Percentiles rank a stretch among this genome's conserved stretches.
These are phyloP conservation scores for Primulina huaijiensis DNA, from an alignment of 257 asterid species.

Conservation along the genomic window DNA sequence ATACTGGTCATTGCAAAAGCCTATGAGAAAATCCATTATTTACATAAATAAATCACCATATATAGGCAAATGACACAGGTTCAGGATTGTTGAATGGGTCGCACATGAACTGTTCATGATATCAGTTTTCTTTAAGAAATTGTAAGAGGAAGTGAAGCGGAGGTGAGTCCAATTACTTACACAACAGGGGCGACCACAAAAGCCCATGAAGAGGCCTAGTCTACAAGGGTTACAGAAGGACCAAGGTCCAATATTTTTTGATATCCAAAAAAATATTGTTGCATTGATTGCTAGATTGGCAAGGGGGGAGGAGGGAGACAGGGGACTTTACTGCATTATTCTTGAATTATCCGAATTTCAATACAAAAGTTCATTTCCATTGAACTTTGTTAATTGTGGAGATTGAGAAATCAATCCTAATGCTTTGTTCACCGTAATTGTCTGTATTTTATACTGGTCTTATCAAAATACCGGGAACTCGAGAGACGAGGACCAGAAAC, in stretches of 20 bases:
- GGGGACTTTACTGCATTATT: too few species aligned
- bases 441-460: too few species aligned
- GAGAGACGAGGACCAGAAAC: background rate
- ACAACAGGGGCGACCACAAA: background rate
- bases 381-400: too few species aligned
- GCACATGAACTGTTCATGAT: background rate
- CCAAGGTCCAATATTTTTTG: background rate
- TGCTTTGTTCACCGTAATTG: too few species aligned
- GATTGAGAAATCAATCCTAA: too few species aligned
- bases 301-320: background rate
- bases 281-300: background rate
- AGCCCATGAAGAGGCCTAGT: background rate
- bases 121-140: background rate
- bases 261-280: background rate
- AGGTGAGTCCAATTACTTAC: background rate
- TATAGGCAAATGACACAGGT: too few species aligned
- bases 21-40: too few species aligned
- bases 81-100: too few species aligned
- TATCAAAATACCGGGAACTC: background rate
- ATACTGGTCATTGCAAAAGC: too few species aligned
- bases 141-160: background rate
- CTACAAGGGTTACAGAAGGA: background rate
- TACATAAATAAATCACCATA: too few species aligned
- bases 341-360: too few species aligned
- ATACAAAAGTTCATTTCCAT: too few species aligned